phyloP scores from a whole-genome alignment of 805 yeast genomes.

The Candida peoriensis region DNA sequence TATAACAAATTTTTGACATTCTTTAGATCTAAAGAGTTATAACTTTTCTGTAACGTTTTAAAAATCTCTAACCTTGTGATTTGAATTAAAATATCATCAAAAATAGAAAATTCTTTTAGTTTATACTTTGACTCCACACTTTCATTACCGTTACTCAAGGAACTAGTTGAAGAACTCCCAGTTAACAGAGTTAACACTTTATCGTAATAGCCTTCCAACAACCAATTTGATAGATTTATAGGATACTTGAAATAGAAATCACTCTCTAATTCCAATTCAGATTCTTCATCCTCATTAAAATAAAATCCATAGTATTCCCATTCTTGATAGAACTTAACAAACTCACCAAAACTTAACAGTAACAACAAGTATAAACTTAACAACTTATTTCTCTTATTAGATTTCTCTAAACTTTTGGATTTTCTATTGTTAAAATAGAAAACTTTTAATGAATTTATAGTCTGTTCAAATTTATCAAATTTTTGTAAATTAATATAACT shows the following conservation, averaged over 20 bases:
- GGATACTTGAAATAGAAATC: conserved; percentile 80
- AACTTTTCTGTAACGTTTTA: conserved; percentile 74
- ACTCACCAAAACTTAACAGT: conserved; percentile 74
- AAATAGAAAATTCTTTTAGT: conserved; percentile 71
- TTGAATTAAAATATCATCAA: conserved; percentile 67
- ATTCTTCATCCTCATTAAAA: too few species aligned
- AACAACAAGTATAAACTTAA: conserved; percentile 72
- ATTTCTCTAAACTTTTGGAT: conserved; percentile 30
- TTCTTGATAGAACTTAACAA: conserved; percentile 87
- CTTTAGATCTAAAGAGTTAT: conserved; percentile 67
- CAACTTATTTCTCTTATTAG: conserved; percentile 66
- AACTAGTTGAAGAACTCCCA: conserved; percentile 50
- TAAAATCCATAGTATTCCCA: conserved; percentile 66
- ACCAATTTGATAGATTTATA: conserved; percentile 82
- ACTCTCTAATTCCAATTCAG: conserved; percentile 41
- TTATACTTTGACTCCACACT: conserved; percentile 24
- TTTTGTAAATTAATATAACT: conserved; percentile 62
- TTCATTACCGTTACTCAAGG: conserved; percentile 22
- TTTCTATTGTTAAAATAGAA: conserved; percentile 51
- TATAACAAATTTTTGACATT: conserved; percentile 81
- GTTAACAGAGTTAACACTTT: conserved; percentile 45
- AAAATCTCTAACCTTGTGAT: conserved; percentile 88
- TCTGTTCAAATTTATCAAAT: conserved; percentile 64
- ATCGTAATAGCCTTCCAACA: conserved; percentile 95
- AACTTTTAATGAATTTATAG: conserved; percentile 67